Evolutionary conservation across 306 rosid genomes (phyloP).

Genomic region (Rosa rugosa): DNA sequence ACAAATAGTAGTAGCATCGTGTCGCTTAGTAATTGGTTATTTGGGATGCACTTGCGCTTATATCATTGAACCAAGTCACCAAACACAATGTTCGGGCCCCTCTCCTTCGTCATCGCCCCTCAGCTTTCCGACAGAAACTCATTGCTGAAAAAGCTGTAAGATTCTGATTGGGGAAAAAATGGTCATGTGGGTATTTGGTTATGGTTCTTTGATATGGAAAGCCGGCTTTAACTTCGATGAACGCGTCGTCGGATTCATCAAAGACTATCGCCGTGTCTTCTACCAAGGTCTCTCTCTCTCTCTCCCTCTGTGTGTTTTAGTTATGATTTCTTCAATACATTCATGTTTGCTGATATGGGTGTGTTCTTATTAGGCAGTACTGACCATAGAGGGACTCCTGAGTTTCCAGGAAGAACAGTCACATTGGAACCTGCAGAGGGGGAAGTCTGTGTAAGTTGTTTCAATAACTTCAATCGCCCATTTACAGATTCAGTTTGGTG

Average conservation of each 20-base stretch:
- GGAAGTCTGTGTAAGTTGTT: conserved; percentile 67
- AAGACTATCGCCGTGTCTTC: conserved; percentile 91
- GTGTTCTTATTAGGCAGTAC: conserved; percentile 64
- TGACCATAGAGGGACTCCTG: conserved; percentile 90
- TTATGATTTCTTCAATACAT: not conserved
- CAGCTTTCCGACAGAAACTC: conserved; percentile 1
- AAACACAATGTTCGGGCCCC: not conserved
- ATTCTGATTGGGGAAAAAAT: conserved; percentile 17
- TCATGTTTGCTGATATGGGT: conserved; percentile 28
- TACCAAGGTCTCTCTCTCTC: conserved; percentile 59
- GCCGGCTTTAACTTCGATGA: conserved; percentile 74
- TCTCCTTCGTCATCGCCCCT: not conserved
- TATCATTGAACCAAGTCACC: not conserved
- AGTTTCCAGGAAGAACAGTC: conserved; percentile 88
- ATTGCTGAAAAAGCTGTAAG: not conserved
- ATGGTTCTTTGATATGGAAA: conserved; percentile 80
- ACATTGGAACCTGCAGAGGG: conserved; percentile 85
- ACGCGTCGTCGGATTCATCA: conserved; percentile 71
- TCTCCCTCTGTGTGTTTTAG: not conserved
- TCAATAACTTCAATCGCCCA: not conserved
- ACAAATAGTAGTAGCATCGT: not conserved
- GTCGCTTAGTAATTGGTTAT: not conserved
- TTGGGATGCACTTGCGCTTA: not conserved
- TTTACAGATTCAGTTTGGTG: conserved; percentile 1
- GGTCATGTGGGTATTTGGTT: conserved; percentile 94